Evolutionary conservation across 805 yeast species (phyloP).

Genomic region (Blastobotrys peoriensis): DNA sequence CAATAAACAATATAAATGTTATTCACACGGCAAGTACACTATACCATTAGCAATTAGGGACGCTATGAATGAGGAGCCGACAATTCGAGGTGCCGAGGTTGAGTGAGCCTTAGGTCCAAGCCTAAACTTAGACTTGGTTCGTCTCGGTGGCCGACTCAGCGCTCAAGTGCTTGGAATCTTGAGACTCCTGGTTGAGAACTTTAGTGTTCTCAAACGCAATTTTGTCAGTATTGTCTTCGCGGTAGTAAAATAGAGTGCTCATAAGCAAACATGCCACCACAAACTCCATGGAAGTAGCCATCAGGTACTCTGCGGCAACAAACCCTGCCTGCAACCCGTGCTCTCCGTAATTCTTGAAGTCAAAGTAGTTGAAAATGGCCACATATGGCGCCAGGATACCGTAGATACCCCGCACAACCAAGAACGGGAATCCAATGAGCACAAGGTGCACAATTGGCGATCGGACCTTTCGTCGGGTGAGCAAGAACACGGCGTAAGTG

Average conservation of each 20-base stretch:
- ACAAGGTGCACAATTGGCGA: conserved; percentile 9
- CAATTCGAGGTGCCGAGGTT: too few relatives aligned
- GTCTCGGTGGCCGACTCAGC: too few relatives aligned
- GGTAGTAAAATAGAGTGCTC: neutral
- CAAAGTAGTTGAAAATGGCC: conserved; percentile 11
- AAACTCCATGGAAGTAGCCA: conserved; percentile 18
- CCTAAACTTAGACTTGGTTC: too few relatives aligned
- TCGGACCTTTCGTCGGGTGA: conserved; percentile 3
- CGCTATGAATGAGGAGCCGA: too few relatives aligned
- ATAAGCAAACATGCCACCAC: conserved; percentile 7
- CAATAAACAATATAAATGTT: too few relatives aligned
- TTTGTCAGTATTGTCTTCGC: neutral
- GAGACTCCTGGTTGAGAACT: too few relatives aligned
- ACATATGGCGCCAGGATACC: conserved; percentile 14
- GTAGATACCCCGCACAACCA: conserved; percentile 16
- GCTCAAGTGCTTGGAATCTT: too few relatives aligned
- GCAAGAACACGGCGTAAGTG: conserved; percentile 1
- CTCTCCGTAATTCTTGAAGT: conserved; percentile 10
- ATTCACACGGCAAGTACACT: too few relatives aligned
- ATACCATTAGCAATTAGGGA: too few relatives aligned
- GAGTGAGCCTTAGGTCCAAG: too few relatives aligned
- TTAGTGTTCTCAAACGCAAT: too few relatives aligned
- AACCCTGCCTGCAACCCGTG: conserved; percentile 8
- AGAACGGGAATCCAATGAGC: conserved; percentile 10
- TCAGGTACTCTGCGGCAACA: conserved; percentile 14